These are phyloP conservation scores for Margaritispora aquatica DNA, from an alignment of 495 filamentous ascomycete species.

Conservation along the genomic window DNA sequence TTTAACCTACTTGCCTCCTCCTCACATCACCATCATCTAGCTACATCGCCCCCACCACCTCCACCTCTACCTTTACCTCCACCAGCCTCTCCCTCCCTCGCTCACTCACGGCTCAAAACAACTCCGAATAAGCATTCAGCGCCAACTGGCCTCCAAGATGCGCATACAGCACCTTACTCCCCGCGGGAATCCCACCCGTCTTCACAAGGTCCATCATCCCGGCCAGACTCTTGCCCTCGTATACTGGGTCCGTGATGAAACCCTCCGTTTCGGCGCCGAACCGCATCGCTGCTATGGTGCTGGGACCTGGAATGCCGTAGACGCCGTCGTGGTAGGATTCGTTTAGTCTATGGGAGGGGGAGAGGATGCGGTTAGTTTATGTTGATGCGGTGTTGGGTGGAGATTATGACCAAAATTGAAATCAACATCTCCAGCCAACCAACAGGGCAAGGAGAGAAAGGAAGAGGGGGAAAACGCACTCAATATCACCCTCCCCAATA, in stretches of 20 bases:
- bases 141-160: conserved; percentile 60
- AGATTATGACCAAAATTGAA: no score
- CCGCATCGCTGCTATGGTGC: conserved; percentile 54
- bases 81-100: not conserved
- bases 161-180: conserved; percentile 55
- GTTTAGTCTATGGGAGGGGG: conserved; percentile 30
- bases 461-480: conserved; percentile 9
- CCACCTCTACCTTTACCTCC: not conserved
- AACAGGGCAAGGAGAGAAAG: not conserved
- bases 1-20: not conserved
- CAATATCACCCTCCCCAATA: conserved; percentile 48
- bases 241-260: conserved; percentile 63
- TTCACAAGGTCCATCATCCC: conserved; percentile 59
- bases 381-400: no score
- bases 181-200: conserved; percentile 43
- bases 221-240: conserved; percentile 61
- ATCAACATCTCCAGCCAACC: not conserved
- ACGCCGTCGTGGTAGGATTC: conserved; percentile 55
- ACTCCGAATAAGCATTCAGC: conserved; percentile 45
- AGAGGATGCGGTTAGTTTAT: not conserved
- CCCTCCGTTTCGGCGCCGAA: conserved; percentile 55
- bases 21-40: not conserved
- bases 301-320: conserved; percentile 52
- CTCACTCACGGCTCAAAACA: conserved; percentile 6
- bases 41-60: not conserved